A percentile compares a stretch with the other conserved stretches of the same genome.
Evolutionary conservation across 257 asterid species (phyloP).

Genomic region (Solanum pinnatisectum): DNA sequence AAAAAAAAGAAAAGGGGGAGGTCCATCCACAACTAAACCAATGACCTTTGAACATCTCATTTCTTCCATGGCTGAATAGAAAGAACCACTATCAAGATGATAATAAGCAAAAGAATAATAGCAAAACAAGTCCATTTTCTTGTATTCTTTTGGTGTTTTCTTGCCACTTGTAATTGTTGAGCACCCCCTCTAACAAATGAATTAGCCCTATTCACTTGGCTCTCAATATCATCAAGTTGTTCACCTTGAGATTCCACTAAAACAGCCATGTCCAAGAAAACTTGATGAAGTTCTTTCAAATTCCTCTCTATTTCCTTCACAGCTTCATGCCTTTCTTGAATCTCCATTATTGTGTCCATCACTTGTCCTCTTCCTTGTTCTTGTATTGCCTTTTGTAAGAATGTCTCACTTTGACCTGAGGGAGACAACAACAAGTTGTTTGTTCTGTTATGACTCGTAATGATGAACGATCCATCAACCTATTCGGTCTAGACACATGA

Average conservation of each 20-base stretch:
- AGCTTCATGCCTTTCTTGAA: constrained; percentile 43
- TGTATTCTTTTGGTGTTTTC: constrained; percentile 32
- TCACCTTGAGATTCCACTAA: constrained; percentile 30
- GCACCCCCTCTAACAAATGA: constrained; percentile 25
- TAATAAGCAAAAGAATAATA: constrained; percentile 21
- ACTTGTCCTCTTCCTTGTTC: constrained; percentile 44
- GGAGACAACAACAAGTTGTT: not conserved
- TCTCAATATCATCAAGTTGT: constrained; percentile 33
- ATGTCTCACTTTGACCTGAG: constrained; percentile 34
- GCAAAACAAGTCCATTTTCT: constrained; percentile 38
- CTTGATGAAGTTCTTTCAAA: constrained; percentile 30
- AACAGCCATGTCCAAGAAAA: constrained; percentile 37
- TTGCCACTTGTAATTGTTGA: constrained; percentile 24
- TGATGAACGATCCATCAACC: not conserved
- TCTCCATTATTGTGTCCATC: constrained; percentile 37
- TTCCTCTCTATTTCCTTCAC: constrained; percentile 40
- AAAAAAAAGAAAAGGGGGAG: not conserved
- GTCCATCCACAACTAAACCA: not conserved
- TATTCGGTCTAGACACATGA: not conserved
- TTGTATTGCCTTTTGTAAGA: constrained; percentile 38
- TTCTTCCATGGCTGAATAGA: constrained; percentile 38
- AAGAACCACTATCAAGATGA: constrained; percentile 30
- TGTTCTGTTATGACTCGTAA: not conserved
- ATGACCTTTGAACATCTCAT: not conserved
- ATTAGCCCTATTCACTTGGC: constrained; percentile 33